Evolutionary conservation across 148 eudicot genomes (phyloP).

Genomic region (Vaccinium myrtillus): DNA sequence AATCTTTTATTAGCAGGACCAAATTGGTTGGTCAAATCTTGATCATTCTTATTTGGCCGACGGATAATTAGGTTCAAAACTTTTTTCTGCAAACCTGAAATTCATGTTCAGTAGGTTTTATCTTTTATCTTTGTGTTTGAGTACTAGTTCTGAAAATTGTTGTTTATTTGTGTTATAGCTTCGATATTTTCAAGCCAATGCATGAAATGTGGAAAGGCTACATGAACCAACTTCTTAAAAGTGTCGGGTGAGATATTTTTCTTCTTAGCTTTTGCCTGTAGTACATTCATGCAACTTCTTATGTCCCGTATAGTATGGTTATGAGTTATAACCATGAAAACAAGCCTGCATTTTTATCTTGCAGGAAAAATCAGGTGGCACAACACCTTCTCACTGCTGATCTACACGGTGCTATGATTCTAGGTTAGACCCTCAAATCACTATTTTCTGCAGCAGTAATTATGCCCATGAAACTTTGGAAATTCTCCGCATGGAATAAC

Average conservation of each 20-base stretch:
- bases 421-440: slow-evolving; percentile 39
- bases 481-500: background rate
- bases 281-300: slow-evolving; percentile 18
- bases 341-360: slow-evolving; percentile 10
- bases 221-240: slow-evolving; percentile 53
- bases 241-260: slow-evolving; percentile 46
- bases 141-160: background rate
- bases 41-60: background rate
- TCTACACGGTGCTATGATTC: slow-evolving; percentile 80
- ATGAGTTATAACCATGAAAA: background rate
- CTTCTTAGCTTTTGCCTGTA: slow-evolving; percentile 6
- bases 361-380: slow-evolving; percentile 72
- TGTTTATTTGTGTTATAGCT: slow-evolving; percentile 37
- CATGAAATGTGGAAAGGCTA: slow-evolving; percentile 78
- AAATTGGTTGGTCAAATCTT: background rate
- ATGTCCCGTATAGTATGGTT: background rate
- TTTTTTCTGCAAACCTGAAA: background rate
- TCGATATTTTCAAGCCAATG: slow-evolving; percentile 61
- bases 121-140: background rate
- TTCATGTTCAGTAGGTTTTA: background rate
- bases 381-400: slow-evolving; percentile 70
- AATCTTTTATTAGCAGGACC: background rate
- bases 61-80: background rate
- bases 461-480: slow-evolving; percentile 2
- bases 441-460: background rate